phyloP scores from a whole-genome alignment of 441 rosid species.

The Pelargonium australe region DNA sequence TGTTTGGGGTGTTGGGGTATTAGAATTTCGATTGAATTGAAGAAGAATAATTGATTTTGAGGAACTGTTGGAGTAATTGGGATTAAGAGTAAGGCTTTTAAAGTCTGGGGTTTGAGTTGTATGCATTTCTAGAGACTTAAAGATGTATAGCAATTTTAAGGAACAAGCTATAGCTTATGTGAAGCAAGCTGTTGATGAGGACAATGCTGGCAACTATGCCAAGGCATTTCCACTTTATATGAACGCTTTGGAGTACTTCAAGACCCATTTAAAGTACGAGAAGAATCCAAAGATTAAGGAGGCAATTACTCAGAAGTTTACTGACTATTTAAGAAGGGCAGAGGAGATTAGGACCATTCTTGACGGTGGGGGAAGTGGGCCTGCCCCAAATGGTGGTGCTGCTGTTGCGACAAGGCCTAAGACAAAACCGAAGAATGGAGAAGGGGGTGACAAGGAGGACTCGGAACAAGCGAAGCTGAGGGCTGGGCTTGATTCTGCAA shows the following conservation, averaged over 20 bases:
- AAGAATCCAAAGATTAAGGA: neutral
- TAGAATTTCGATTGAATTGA: neutral
- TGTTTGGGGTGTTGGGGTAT: neutral
- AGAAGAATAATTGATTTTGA: neutral
- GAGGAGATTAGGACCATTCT: neutral
- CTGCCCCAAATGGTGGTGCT: neutral
- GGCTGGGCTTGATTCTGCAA: constrained; percentile 4
- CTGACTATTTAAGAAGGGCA: neutral
- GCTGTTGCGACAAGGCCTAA: neutral
- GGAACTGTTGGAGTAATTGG: neutral
- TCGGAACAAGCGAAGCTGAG: neutral
- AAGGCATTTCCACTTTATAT: constrained; percentile 3
- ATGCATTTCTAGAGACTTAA: neutral
- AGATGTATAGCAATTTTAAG: constrained; percentile 3
- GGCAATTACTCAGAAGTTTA: neutral
- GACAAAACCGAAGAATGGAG: constrained; percentile 1
- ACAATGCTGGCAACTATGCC: constrained; percentile 5
- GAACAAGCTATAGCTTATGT: neutral
- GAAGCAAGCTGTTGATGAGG: constrained; percentile 1
- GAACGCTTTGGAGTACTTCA: neutral
- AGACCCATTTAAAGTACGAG: constrained; percentile 3
- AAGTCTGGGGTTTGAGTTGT: neutral
- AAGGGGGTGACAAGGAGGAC: neutral
- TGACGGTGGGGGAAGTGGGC: constrained; percentile 1
- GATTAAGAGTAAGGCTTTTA: neutral